Conservation (phyloP, 495 filamentous ascomycete genomes). For the Entonaema liquescens region DNA sequence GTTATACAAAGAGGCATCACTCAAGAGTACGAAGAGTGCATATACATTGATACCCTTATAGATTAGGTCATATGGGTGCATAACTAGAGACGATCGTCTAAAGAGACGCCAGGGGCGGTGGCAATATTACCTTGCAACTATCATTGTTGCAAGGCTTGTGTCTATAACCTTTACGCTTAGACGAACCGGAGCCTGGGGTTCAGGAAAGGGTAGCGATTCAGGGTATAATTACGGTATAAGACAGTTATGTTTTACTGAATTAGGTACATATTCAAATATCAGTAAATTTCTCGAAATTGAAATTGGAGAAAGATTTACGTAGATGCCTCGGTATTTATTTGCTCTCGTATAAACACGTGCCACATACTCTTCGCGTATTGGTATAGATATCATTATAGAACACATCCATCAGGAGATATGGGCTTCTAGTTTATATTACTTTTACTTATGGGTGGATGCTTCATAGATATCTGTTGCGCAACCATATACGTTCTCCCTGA, state of each 20-base stretch:
- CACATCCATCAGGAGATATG: too few species aligned
- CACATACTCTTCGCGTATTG: too few species aligned
- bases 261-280: constrained; percentile 8
- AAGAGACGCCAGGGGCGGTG: not conserved
- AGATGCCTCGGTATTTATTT: not conserved
- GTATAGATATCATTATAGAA: too few species aligned
- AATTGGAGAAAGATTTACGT: not conserved
- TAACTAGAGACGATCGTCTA: constrained; percentile 7
- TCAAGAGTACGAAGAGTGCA: constrained; percentile 20
- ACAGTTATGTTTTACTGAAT: not conserved
- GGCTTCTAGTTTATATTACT: too few species aligned
- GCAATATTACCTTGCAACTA: constrained; percentile 8
- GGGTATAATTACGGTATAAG: not conserved
- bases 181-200: constrained; percentile 13
- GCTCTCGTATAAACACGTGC: not conserved
- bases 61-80: constrained; percentile 24
- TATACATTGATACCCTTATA: constrained; percentile 46
- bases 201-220: not conserved
- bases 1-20: constrained; percentile 2
- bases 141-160: constrained; percentile 4
- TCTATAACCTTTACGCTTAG: constrained; percentile 17
- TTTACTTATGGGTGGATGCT: constrained; percentile 14
- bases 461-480: not conserved
- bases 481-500: too few species aligned
- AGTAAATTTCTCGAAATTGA: not conserved